Evolutionary conservation across 352 stramenopile species (phyloP), one percentile per base, ranked within the genome.

Genomic region (Phytophthora aleatoria): DNA sequence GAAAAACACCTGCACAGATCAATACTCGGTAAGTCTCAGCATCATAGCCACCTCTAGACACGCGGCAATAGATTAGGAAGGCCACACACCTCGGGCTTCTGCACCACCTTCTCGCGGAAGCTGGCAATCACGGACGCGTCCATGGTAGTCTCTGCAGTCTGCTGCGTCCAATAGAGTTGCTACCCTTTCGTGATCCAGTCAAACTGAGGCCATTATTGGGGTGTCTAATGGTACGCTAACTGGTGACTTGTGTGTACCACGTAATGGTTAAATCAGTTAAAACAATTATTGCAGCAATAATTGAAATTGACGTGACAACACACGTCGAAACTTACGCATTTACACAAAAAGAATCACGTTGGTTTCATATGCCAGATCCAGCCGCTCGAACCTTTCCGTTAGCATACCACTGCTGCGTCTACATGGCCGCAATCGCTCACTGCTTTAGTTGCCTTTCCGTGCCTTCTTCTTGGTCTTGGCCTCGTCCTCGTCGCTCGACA

Each of bases 401-500:
- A 68, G n/a, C 36, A 39, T 36, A 5, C 38, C 39, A 44, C 26
- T 65, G 39, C 20, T 20, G 20, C 20, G 20, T 20, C 20, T 20
- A 20, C 20, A 20, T 20, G 0, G 20, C 0, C 20, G 20, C 20
- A 20, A 20, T 58, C 57, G 44, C 27, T 48, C 38, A 41, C 41
- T 57, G 39, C 24, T 35, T 20, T 52, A 71, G 44, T 76, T 67
- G 20, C 12, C 54, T 62, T 81, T 81, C 36, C 59, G 61, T 16
- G 64, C 27, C 59, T 81, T 81, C 48, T 81, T 75, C 50, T 72
- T 74, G 33, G 67, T 41, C 35, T 78, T 81, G 33, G 61, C 72
- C 64, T 91, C 83, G 13, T 95, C 86, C 64, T 95, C 87, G 52
- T 92, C 87, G 48, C 87, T 93, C 13, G 87, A 95, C 13, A 84